Base-by-base conservation (phyloP, 202 grass and related monocot species). In the Miscanthus sacchariflorus region DNA sequence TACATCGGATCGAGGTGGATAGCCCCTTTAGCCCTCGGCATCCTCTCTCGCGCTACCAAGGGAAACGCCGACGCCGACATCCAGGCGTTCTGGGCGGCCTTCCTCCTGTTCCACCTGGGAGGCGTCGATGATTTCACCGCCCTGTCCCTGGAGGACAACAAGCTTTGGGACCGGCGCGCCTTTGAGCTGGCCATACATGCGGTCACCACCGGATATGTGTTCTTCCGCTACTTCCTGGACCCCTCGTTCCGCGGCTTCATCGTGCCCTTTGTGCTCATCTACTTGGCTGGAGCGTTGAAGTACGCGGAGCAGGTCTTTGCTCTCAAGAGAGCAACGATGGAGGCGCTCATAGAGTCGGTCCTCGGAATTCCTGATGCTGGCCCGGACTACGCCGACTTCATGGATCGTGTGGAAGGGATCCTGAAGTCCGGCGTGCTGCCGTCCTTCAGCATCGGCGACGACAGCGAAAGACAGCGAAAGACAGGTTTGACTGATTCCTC, bases 121-220 rank as follows among this genome's bases (percentile, higher is more conserved):
- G 77, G 90, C n/a, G 78, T 68, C 10, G 90, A 92, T 4, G 76
- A 84, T 24, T 89, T 87, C 56, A 87, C 90, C 9, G 82, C 90
- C 0, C 78, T 89, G n/a, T 73, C 79, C 6, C 45, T 89, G 10
- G 90, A 92, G 61, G 90, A 92, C 64, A 92, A 92, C 54, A 61
- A 78, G 72, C 87, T 92, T 5, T 92, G 87, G 87, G 45, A 14
- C 9, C 73, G 90, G 78, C 90, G 86, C 40, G 4, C 43, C 70
- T 52, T 89, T 0, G 24, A 21, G 1, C 72, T 89, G 2, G 21
- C 33, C 3, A 44, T 85, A 4, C 86, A 89, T 17, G 87, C 66
- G 2, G 19, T 58, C 12, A 19, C 23, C 56, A 24, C 70, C n/a
- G 14, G 9, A 8, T 69, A 65, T 82, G 28, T 61, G 7, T 84